Conservation (phyloP, 2,329 filamentous ascomycete genomes). For the Ophiostoma pallidulum region DNA sequence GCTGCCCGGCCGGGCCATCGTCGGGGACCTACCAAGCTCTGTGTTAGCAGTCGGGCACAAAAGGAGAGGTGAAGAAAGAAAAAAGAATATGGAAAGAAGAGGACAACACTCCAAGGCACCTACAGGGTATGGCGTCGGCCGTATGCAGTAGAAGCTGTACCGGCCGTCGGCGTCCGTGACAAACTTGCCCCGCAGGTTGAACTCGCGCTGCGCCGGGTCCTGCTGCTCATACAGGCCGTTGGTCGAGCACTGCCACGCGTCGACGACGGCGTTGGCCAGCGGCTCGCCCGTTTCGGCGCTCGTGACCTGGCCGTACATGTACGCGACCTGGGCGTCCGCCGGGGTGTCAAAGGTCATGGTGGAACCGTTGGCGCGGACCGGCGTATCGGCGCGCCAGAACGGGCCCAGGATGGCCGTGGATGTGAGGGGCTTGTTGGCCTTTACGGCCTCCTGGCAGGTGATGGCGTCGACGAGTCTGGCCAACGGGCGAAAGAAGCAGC, state of each 20-base stretch:
- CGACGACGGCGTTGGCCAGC: conserved; percentile 44
- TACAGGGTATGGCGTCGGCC: conserved; percentile 51
- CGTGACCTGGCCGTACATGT: conserved; percentile 40
- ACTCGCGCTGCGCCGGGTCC: conserved; percentile 33
- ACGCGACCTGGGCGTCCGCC: conserved; percentile 32
- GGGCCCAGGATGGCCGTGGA: conserved; percentile 53
- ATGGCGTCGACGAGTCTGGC: conserved; percentile 50
- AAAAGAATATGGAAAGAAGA: no score
- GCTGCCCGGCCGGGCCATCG: conserved; percentile 22
- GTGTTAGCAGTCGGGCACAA: no score
- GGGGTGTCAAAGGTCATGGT: conserved; percentile 40
- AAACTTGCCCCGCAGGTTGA: conserved; percentile 17
- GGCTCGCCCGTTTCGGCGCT: conserved; percentile 40
- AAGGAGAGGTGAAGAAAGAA: no score
- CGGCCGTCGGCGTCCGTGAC: conserved; percentile 42
- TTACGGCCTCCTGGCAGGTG: conserved; percentile 44
- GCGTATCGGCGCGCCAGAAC: conserved; percentile 56
- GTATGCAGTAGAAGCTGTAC: conserved; percentile 52
- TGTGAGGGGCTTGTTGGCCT: conserved; percentile 32
- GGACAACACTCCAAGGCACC: no score
- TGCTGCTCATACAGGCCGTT: conserved; percentile 62
- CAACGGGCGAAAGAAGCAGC: not conserved
- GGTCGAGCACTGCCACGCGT: conserved; percentile 56
- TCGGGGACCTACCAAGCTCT: no score
- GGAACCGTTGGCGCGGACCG: conserved; percentile 45